Evolutionary conservation across 164 flowering plant species (phyloP).

Genomic region (Dillenia turbinata): DNA sequence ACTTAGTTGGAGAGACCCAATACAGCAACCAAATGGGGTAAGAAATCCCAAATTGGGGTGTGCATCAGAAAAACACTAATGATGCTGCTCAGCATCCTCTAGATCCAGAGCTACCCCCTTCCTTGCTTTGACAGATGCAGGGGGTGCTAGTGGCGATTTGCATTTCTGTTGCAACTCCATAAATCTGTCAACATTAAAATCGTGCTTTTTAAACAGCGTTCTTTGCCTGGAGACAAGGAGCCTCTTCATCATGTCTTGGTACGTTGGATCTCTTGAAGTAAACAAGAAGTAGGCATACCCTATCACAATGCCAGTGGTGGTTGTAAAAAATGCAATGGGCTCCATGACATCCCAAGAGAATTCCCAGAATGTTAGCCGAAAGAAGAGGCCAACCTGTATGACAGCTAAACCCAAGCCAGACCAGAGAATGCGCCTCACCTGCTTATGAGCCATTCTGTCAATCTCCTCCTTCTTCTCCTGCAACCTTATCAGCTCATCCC

Average conservation of each 20-base stretch:
- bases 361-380: conserved; percentile 90
- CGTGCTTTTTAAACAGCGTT: conserved; percentile 54
- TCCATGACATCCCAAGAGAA: conserved; percentile 99
- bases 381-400: conserved; percentile 73
- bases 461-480: conserved; percentile 69
- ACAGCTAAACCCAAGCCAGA: conserved; percentile 58
- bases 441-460: conserved; percentile 71
- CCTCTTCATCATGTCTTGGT: conserved; percentile 83
- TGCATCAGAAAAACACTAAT: no score
- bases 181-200: conserved; percentile 54
- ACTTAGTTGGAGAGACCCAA: no score
- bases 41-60: no score
- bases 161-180: conserved; percentile 59
- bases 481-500: conserved; percentile 57
- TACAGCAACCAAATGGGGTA: no score
- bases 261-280: conserved; percentile 83
- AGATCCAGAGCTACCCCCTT: conserved; percentile 28
- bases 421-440: conserved; percentile 72
- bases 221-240: conserved; percentile 72
- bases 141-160: conserved; percentile 36
- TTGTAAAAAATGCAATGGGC: conserved; percentile 78
- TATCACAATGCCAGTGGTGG: conserved; percentile 55
- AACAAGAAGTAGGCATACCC: conserved; percentile 82
- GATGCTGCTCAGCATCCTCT: conserved; percentile 28
- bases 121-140: conserved; percentile 13